A percentile compares a stretch with the other conserved stretches of the same genome.
Conservation (phyloP, 768 basidiomycete genomes). For the Dictyophora rubrovolvata region DNA sequence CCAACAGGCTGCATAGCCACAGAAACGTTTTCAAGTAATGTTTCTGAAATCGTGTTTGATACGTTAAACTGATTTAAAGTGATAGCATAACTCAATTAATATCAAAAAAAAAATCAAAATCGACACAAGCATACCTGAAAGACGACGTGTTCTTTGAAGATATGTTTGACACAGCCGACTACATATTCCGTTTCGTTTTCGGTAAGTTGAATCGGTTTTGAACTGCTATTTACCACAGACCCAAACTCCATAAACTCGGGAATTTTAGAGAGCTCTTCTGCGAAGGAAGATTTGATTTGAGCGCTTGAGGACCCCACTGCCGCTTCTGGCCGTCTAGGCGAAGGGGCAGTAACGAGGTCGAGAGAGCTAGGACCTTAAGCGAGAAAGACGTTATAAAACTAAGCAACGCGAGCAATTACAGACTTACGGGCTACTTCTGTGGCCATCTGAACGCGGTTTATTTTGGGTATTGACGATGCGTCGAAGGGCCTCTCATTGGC, state of each 20-base stretch:
- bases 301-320: constrained; percentile 62
- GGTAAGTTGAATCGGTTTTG: constrained; percentile 72
- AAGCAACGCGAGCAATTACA: background rate
- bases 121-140: constrained; percentile 61
- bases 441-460: constrained; percentile 86
- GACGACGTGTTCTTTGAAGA: constrained; percentile 90
- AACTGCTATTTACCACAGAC: constrained; percentile 74
- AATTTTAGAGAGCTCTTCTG: constrained; percentile 74
- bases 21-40: constrained; percentile 87
- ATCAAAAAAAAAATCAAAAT: background rate
- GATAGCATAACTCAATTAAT: constrained; percentile 9
- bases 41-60: constrained; percentile 92
- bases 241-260: constrained; percentile 84
- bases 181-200: constrained; percentile 98
- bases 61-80: constrained; percentile 70
- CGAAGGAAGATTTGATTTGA: constrained; percentile 82
- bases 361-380: constrained; percentile 67
- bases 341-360: constrained; percentile 73
- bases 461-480: constrained; percentile 75
- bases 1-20: constrained; percentile 82
- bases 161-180: constrained; percentile 92
- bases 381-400: background rate
- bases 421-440: constrained; percentile 80
- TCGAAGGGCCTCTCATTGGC: constrained; percentile 74
- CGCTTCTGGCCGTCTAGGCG: constrained; percentile 14